Conservation (phyloP, 2,329 filamentous ascomycete species). For the Phialophora tarda region DNA sequence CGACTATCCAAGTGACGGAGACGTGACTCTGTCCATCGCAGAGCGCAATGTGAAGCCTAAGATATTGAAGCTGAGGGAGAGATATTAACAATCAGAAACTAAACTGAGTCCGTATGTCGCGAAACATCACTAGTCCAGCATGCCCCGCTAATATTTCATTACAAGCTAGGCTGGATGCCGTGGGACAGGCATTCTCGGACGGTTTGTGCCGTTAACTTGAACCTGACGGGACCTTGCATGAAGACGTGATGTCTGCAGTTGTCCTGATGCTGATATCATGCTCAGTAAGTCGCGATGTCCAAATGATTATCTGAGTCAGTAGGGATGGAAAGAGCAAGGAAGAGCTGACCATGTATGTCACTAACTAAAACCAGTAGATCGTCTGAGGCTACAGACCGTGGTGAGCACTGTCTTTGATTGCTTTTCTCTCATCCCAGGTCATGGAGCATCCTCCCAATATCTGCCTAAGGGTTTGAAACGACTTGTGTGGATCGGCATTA, state of each 20-base stretch:
- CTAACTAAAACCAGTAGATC: no score
- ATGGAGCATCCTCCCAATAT: constrained; percentile 1
- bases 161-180: no score
- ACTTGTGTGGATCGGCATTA: neutral
- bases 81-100: neutral
- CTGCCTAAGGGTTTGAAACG: neutral
- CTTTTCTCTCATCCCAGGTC: constrained; percentile 12
- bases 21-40: neutral
- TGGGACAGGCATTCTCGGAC: neutral
- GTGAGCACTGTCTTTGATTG: constrained; percentile 13
- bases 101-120: neutral
- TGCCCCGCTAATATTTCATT: neutral
- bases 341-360: neutral
- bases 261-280: neutral
- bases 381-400: neutral
- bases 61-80: neutral
- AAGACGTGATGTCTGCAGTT: neutral
- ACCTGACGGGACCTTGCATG: neutral
- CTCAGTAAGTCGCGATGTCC: neutral
- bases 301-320: neutral
- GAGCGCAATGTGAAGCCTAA: neutral
- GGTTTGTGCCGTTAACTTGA: neutral
- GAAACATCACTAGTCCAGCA: neutral
- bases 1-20: neutral
- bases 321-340: neutral